phyloP scores from a whole-genome alignment of 805 yeast genomes.

The Ogataea ramenticola region DNA sequence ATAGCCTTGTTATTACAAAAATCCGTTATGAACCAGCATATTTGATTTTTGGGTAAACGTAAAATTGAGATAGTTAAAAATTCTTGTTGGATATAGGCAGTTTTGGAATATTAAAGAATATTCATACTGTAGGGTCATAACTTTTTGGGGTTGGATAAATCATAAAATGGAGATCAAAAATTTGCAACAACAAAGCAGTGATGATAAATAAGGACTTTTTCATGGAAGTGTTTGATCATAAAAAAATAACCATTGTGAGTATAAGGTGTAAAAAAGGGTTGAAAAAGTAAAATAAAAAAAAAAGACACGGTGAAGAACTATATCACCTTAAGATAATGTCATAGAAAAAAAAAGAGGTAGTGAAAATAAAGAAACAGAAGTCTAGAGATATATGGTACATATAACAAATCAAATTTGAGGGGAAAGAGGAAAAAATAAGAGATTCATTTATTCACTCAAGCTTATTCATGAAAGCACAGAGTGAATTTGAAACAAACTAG shows the following conservation, averaged over 20 bases:
- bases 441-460: not conserved
- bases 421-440: not conserved
- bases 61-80: not conserved
- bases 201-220: too few species aligned
- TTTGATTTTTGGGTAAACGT: not conserved
- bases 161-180: not conserved
- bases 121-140: too few species aligned
- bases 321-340: too few species aligned
- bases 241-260: too few species aligned
- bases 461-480: constrained; percentile 1
- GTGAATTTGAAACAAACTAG: not conserved
- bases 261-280: too few species aligned
- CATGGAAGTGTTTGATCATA: too few species aligned
- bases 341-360: not conserved
- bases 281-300: not conserved
- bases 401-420: not conserved
- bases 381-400: too few species aligned
- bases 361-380: not conserved
- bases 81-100: too few species aligned
- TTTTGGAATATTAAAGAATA: too few species aligned
- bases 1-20: not conserved
- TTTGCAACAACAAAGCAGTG: not conserved
- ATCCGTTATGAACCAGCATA: constrained; percentile 1
- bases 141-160: not conserved
- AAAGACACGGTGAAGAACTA: too few species aligned